Percentiles rank a stretch among this genome's conserved stretches.
Conservation (phyloP, 768 basidiomycete genomes). For the Boletus rubescentipes region DNA sequence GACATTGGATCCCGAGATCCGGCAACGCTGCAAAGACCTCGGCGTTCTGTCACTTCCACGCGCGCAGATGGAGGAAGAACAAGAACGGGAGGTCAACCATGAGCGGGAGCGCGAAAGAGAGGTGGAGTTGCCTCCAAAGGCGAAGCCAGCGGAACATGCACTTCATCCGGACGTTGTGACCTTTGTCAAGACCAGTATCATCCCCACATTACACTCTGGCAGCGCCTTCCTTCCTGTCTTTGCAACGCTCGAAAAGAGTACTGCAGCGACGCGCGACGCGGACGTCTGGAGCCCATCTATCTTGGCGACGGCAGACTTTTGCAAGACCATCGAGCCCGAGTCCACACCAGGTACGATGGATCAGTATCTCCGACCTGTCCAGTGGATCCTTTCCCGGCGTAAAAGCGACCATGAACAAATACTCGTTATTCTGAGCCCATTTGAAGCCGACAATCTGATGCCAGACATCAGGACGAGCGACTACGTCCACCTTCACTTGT, state of each 20-base stretch:
- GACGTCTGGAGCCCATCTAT: too few relatives aligned
- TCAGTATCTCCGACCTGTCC: constrained; percentile 22
- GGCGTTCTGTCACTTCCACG: too few relatives aligned
- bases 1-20: too few relatives aligned
- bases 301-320: constrained; percentile 13
- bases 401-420: neutral
- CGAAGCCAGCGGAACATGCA: constrained; percentile 14
- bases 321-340: constrained; percentile 3
- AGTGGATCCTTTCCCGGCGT: constrained; percentile 22
- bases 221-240: constrained; percentile 19
- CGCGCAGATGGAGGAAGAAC: too few relatives aligned
- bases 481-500: too few relatives aligned
- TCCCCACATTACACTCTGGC: constrained; percentile 8
- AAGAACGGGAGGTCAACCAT: too few relatives aligned
- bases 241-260: constrained; percentile 1
- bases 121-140: constrained; percentile 34
- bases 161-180: too few relatives aligned
- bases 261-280: constrained; percentile 17
- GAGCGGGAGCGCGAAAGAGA: too few relatives aligned
- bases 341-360: neutral
- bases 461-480: constrained; percentile 35
- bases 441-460: constrained; percentile 36
- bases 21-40: too few relatives aligned
- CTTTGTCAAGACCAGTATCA: constrained; percentile 31
- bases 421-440: too few relatives aligned